These are phyloP conservation scores for Arachis monticola DNA, from an alignment of 331 rosid genomes.

Conservation along the genomic window DNA sequence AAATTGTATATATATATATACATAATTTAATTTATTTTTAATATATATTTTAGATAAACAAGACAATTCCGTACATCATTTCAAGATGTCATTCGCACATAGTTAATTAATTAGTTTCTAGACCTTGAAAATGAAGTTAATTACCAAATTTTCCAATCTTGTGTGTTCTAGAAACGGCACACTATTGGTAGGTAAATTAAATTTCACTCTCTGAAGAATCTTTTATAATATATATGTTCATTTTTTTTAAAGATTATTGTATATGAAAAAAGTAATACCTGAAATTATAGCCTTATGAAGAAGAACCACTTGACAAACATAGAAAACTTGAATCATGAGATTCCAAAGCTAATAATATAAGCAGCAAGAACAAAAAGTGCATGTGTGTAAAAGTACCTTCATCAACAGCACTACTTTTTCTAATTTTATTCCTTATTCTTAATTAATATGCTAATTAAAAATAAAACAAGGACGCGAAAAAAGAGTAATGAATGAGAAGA, in stretches of 20 bases:
- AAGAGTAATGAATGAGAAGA: slow-evolving; percentile 20
- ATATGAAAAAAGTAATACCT: not conserved
- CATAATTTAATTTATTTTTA: not conserved
- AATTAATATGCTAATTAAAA: not conserved
- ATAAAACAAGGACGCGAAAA: not conserved
- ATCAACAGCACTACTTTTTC: not conserved
- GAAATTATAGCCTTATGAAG: not conserved
- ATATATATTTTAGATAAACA: not conserved
- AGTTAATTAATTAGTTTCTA: too few relatives aligned
- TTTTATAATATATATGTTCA: not conserved
- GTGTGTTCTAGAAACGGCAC: not conserved
- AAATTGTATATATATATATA: slow-evolving; percentile 7
- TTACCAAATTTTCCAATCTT: not conserved
- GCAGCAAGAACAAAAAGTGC: slow-evolving; percentile 11
- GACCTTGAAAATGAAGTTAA: not conserved
- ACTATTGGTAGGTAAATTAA: not conserved
- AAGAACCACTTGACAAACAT: not conserved
- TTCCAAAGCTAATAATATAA: not conserved
- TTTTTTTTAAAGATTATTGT: too few relatives aligned
- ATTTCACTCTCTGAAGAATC: not conserved
- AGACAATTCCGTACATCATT: not conserved
- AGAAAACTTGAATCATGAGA: slow-evolving; percentile 5
- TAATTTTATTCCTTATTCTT: not conserved
- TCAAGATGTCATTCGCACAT: not conserved
- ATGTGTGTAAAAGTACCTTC: not conserved